Evolutionary conservation across 305 asterid species (phyloP).

Genomic region (Salvia sclarea): DNA sequence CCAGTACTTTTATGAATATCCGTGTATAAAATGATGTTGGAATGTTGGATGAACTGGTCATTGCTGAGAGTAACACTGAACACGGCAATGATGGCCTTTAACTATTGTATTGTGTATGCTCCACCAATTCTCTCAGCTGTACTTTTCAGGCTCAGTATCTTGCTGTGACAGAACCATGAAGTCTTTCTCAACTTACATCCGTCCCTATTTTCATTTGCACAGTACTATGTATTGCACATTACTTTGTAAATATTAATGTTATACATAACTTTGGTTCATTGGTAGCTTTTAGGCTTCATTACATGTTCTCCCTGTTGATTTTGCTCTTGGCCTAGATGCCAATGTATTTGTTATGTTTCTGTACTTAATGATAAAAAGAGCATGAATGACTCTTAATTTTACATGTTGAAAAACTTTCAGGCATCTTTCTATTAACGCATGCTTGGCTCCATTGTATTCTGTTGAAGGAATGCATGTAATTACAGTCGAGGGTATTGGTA

Average conservation of each 20-base stretch:
- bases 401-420: conserved; percentile 38
- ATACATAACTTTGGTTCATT: conserved; percentile 14
- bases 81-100: not conserved
- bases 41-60: not conserved
- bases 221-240: not conserved
- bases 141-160: not conserved
- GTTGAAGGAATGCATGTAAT: conserved; percentile 97
- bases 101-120: not conserved
- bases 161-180: conserved; percentile 8
- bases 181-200: conserved; percentile 11
- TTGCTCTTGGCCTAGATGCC: not conserved
- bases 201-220: conserved; percentile 2
- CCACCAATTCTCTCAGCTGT: not conserved
- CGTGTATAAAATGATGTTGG: not conserved
- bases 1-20: not conserved
- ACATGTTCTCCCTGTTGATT: conserved; percentile 12
- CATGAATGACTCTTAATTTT: conserved; percentile 5
- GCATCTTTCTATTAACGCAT: conserved; percentile 85
- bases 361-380: not conserved
- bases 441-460: conserved; percentile 95
- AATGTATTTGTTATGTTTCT: conserved; percentile 16
- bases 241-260: not conserved
- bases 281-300: conserved; percentile 13
- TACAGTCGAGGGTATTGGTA: conserved; percentile 94
- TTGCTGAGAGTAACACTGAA: no score